phyloP scores from a whole-genome alignment of 495 filamentous ascomycete species.

The Penicillium fimorum region DNA sequence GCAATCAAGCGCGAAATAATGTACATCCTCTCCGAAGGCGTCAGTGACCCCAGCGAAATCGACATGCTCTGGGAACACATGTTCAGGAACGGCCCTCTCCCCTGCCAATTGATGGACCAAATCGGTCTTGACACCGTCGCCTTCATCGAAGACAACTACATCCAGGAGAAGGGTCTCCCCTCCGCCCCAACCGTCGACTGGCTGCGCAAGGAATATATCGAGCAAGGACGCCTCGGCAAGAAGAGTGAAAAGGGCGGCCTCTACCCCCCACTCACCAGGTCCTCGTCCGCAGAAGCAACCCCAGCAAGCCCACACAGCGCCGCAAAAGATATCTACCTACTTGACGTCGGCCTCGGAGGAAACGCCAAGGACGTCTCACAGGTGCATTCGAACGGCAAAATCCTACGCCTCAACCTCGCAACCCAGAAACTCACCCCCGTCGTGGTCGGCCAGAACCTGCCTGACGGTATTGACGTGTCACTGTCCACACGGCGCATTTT shows the following conservation, averaged over 20 bases:
- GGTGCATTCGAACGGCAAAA: constrained; percentile 24
- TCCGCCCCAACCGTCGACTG: constrained; percentile 31
- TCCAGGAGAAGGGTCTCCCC: constrained; percentile 31
- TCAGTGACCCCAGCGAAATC: constrained; percentile 46
- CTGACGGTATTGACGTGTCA: constrained; percentile 50
- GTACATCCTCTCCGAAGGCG: constrained; percentile 49
- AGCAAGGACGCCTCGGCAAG: constrained; percentile 30
- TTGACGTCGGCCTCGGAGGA: constrained; percentile 32
- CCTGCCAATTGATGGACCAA: constrained; percentile 34
- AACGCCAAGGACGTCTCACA: constrained; percentile 23
- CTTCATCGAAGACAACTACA: constrained; percentile 45
- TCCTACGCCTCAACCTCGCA: constrained; percentile 20
- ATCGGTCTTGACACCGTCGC: constrained; percentile 36
- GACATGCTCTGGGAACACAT: constrained; percentile 40
- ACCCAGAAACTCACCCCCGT: constrained; percentile 28
- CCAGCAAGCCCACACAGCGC: constrained; percentile 14
- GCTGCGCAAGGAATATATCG: constrained; percentile 33
- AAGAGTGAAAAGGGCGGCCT: constrained; percentile 37
- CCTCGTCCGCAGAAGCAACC: constrained; percentile 8
- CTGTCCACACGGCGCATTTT: constrained; percentile 37
- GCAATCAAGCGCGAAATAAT: constrained; percentile 55
- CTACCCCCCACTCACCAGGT: constrained; percentile 21
- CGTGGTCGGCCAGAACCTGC: constrained; percentile 33
- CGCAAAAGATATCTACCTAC: constrained; percentile 24
- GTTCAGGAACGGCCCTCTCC: constrained; percentile 27